Evolutionary conservation across 1,284 basidiomycete genomes (phyloP), one percentile per base, ranked within the genome.

Genomic region (Mycena sp.): DNA sequence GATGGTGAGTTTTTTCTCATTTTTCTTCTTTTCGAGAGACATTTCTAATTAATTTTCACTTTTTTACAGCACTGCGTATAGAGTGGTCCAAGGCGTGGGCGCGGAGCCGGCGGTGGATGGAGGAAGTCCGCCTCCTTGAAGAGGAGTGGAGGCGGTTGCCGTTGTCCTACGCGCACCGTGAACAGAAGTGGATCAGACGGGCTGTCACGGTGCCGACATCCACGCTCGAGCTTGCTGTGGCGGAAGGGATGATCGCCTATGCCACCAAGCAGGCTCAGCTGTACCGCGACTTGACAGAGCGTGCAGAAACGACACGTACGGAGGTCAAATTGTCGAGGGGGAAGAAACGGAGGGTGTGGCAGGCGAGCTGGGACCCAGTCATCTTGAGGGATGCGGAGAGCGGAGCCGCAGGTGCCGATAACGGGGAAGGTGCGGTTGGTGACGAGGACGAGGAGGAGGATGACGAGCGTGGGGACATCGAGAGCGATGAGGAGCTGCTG

Each of bases 61-160:
- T 20, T 20, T 46, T 41, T 41, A 41, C 41, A 77, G 75, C 66
- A 8, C 48, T 77, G 11, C 69, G 75, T 20, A 73, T 76, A 20
- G 76, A 79, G 52, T 79, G 77, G 75, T 70, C 69, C 16, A 71
- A 73, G 18, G 65, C 68, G 0, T 59, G 68, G 14, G 78, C 77
- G 1, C 62, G 75, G 4, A 69, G 68, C 20, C 67, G 65, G 46
- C 70, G 76, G 4, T 79, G 78, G 75, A 25, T 38, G 16, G 79
- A 80, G 57, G 77, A 80, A 56, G 75, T 78, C 0, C 22, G 38
- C 10, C 63, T 78, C 2, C 63, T 79, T 5, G n/a, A 71, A 37
- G 78, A 79, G 71, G 79, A 80, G 56, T 78, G 77, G 72, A 57
- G 73, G 7, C 72, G 76, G 0, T 54, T 75, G 9, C 50, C 73